These are phyloP conservation scores for Pseudocercospora macadamiae DNA, from an alignment of 2,329 filamentous ascomycete species.

Conservation along the genomic window DNA sequence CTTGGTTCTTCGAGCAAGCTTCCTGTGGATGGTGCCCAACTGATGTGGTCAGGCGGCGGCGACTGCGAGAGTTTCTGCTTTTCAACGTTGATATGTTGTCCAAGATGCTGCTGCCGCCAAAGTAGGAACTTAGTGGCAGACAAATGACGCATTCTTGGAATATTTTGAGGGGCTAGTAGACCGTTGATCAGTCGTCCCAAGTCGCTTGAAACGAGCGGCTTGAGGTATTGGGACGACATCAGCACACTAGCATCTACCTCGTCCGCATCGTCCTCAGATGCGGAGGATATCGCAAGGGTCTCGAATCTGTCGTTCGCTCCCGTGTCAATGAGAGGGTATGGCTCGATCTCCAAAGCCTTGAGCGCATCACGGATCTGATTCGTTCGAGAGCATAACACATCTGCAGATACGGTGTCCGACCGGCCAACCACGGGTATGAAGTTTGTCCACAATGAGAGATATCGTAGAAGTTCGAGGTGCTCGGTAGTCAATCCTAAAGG, in stretches of 20 bases:
- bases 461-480: slow-evolving; percentile 29
- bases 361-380: slow-evolving; percentile 23
- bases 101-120: slow-evolving; percentile 59
- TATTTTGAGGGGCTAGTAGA: slow-evolving; percentile 76
- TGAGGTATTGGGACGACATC: slow-evolving; percentile 89
- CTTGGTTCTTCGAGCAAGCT: slow-evolving; percentile 34
- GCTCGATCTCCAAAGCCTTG: slow-evolving; percentile 12
- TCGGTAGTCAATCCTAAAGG: slow-evolving; percentile 12
- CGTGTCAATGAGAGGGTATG: slow-evolving; percentile 17
- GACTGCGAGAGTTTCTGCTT: slow-evolving; percentile 30
- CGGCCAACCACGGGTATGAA: slow-evolving; percentile 81
- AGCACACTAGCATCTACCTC: slow-evolving; percentile 90
- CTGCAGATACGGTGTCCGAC: slow-evolving; percentile 61
- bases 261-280: slow-evolving; percentile 70
- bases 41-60: slow-evolving; percentile 26
- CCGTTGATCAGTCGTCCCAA: slow-evolving; percentile 69
- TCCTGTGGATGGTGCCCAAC: slow-evolving; percentile 29
- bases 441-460: slow-evolving; percentile 73
- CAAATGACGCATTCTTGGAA: slow-evolving; percentile 79
- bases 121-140: slow-evolving; percentile 79
- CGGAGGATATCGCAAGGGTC: slow-evolving; percentile 78
- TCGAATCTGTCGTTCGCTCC: slow-evolving; percentile 6
- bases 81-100: slow-evolving; percentile 30
- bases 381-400: slow-evolving; percentile 20
- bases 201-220: slow-evolving; percentile 77